Evolutionary conservation across 78 protist genomes (phyloP).

Genomic region (Guillardia theta): DNA sequence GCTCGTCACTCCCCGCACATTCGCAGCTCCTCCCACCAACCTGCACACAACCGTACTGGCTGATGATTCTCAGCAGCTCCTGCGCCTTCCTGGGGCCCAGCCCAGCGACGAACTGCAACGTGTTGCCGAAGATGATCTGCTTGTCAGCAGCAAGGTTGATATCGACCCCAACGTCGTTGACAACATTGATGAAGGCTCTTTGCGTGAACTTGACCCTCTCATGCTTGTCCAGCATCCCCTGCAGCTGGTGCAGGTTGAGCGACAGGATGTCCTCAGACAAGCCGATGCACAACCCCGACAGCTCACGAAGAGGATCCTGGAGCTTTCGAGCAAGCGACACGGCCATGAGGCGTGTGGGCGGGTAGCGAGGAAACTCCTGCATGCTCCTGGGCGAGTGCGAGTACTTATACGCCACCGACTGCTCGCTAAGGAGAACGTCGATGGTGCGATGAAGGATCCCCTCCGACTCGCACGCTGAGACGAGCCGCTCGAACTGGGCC

Average conservation of each 20-base stretch:
- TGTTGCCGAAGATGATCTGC: not conserved
- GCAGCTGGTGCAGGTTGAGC: slow-evolving; percentile 28
- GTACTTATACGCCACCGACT: not conserved
- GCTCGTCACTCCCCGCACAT: not conserved
- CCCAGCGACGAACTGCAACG: slow-evolving; percentile 31
- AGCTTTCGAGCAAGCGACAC: not conserved
- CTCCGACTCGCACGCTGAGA: not conserved
- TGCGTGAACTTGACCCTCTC: not conserved
- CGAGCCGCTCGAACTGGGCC: not conserved
- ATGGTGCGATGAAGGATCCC: not conserved
- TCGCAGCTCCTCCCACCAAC: not conserved
- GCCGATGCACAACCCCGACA: not conserved
- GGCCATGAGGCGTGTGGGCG: not conserved
- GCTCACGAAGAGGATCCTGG: slow-evolving; percentile 38
- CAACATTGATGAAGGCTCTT: slow-evolving; percentile 19
- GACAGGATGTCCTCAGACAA: not conserved
- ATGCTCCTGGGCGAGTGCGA: not conserved
- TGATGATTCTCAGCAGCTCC: slow-evolving; percentile 1
- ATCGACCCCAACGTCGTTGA: slow-evolving; percentile 31
- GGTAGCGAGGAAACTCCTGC: not conserved
- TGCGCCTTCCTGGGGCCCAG: slow-evolving; percentile 37
- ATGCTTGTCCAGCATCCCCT: not conserved
- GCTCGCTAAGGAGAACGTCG: slow-evolving; percentile 5
- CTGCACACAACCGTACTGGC: not conserved
- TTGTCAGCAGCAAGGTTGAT: slow-evolving; percentile 14